Percentiles rank a stretch among this genome's conserved stretches.
Evolutionary conservation across 441 rosid species (phyloP).

Genomic region (Erodium texanum): DNA sequence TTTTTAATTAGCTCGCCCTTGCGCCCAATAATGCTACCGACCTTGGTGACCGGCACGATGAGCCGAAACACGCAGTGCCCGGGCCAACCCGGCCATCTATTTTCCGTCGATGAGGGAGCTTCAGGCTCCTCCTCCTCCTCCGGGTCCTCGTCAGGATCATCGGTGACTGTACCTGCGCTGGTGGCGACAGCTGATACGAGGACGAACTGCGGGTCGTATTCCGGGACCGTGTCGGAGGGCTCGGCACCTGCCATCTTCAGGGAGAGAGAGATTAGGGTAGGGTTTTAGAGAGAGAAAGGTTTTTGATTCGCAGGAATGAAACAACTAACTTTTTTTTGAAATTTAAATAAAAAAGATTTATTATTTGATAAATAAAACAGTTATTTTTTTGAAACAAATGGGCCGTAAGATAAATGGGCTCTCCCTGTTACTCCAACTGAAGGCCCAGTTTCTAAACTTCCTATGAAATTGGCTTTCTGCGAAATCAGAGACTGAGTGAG

Average conservation of each 20-base stretch:
- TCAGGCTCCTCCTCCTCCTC: not conserved
- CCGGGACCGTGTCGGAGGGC: not conserved
- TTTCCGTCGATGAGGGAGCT: not conserved
- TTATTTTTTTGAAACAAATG: too few species aligned
- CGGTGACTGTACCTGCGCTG: not conserved
- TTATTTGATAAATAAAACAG: too few species aligned
- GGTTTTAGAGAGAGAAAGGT: too few species aligned
- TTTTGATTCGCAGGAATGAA: not conserved
- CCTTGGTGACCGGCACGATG: slow-evolving; percentile 70
- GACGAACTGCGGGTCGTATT: not conserved
- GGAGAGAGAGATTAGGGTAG: not conserved
- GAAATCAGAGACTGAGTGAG: too few species aligned
- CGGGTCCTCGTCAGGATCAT: not conserved
- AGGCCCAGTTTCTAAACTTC: too few species aligned
- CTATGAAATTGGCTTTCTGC: too few species aligned
- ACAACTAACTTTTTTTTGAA: too few species aligned
- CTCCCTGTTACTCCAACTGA: too few species aligned
- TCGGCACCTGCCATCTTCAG: not conserved
- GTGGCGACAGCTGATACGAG: not conserved
- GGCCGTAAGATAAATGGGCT: too few species aligned
- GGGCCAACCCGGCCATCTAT: slow-evolving; percentile 94
- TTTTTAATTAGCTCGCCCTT: slow-evolving; percentile 89
- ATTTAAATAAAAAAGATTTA: too few species aligned
- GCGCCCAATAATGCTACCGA: slow-evolving; percentile 82
- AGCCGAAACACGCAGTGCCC: slow-evolving; percentile 75